These are phyloP conservation scores for Huntiella decipiens DNA, from an alignment of 2,329 filamentous ascomycete genomes.

Conservation along the genomic window DNA sequence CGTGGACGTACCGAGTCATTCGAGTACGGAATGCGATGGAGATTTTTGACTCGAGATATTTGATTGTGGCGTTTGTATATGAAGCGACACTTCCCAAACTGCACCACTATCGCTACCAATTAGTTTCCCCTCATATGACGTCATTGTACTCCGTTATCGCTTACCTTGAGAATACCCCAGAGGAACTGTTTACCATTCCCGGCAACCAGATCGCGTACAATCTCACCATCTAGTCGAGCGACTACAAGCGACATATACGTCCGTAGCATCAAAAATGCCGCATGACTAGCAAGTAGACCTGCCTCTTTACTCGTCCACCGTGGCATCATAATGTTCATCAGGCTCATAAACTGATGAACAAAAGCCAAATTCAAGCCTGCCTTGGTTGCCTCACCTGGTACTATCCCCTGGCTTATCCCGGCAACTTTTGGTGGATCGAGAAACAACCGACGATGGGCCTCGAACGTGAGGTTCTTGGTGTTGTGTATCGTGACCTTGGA, in stretches of 20 bases:
- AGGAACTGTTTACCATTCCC: conserved; percentile 79
- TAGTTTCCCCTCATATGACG: not conserved
- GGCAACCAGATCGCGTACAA: conserved; percentile 88
- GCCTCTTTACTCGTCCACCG: conserved; percentile 92
- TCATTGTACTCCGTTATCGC: conserved; percentile 9
- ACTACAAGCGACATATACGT: conserved; percentile 91
- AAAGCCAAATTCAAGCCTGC: conserved; percentile 91
- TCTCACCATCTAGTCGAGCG: conserved; percentile 82
- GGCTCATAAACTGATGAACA: conserved; percentile 83
- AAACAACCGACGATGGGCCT: conserved; percentile 85
- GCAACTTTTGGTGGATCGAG: conserved; percentile 75
- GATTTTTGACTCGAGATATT: conserved; percentile 92
- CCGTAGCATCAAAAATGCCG: conserved; percentile 70
- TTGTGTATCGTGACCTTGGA: conserved; percentile 81
- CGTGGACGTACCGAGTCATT: conserved; percentile 89
- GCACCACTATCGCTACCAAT: conserved; percentile 45
- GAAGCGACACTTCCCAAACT: conserved; percentile 83
- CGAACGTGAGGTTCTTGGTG: conserved; percentile 85
- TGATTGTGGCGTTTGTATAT: conserved; percentile 98
- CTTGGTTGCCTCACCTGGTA: conserved; percentile 78
- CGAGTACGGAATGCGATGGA: conserved; percentile 94
- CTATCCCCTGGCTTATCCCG: conserved; percentile 52
- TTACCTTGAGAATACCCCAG: conserved; percentile 65
- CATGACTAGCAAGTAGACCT: conserved; percentile 72
- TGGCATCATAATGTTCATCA: conserved; percentile 95